Base-by-base conservation (phyloP, 306 rosid species). In the Citrullus mucosospermus region DNA sequence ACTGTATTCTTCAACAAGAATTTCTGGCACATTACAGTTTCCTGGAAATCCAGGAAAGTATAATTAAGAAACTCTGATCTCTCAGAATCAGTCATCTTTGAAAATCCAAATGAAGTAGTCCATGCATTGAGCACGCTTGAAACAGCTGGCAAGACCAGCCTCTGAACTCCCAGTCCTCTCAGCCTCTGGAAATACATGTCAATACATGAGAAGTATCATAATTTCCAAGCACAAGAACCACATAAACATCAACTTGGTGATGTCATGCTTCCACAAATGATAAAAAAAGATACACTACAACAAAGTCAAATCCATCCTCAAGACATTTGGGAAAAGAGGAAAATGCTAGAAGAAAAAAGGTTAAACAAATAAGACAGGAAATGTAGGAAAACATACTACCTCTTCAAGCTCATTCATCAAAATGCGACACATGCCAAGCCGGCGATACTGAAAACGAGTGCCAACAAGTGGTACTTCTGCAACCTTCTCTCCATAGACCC, bases 401-500 rank as follows among this genome's bases (percentile, higher is more conserved):
- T 86, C 88, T 81, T 90, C 98, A 80, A 95, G 93, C 85, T 88
- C 93, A 81, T 87, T 77, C 88, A 95, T 91, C 83, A 95, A 81
- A 67, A 86, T 61, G 79, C 81, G 95, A 79, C 97, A 95, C 98
- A 92, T 92, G 85, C 97, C 98, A 30, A 39, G 93, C 69, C 91
- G 93, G 16, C 98, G 96, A 82, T 87, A 87, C 63, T 79, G 96
- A 69, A 87, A 82, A 78, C 97, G 84, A 75, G 97, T 92, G 38
- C 90, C 97, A 62, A 92, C 85, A 72, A 95, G 93, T 63, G 97
- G 97, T 50, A 95, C 59, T 86, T 95, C 98, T 20, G 97, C 98
- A 77, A 92, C 96, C 80, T 85, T 89, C 67, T 76, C 88, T 76
- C 97, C 98, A 41, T 84, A 63, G 63, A 95, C 80, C 91, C 98